Evolutionary conservation across 202 grass and related monocot genomes (phyloP).

Genomic region (Carex arenaria): DNA sequence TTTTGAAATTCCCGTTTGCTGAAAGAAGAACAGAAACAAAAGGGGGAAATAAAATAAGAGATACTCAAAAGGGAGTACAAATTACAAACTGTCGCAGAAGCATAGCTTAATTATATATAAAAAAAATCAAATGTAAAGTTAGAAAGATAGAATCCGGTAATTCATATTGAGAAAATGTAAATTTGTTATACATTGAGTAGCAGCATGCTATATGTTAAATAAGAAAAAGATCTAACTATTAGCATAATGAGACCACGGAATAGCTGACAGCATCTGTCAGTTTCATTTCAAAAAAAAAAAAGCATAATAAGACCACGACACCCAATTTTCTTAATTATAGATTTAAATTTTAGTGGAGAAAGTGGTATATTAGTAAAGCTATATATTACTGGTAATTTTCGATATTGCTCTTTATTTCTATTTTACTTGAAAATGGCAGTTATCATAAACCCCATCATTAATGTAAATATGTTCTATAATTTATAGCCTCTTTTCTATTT

Average conservation of each 20-base stretch:
- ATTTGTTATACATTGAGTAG: not conserved
- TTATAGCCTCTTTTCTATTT: not conserved
- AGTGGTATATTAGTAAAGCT: not conserved
- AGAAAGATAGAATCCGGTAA: not conserved
- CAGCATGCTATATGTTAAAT: not conserved
- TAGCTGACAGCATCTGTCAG: too few species aligned
- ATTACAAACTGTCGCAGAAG: not conserved
- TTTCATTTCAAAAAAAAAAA: too few species aligned
- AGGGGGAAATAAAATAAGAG: not conserved
- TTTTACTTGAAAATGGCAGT: not conserved
- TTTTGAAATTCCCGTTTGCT: not conserved
- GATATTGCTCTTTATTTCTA: not conserved
- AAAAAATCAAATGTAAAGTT: not conserved
- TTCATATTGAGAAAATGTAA: too few species aligned
- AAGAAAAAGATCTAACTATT: slow-evolving; percentile 1
- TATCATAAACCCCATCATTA: not conserved
- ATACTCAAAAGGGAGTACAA: not conserved
- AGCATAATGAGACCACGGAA: not conserved
- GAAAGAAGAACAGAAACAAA: not conserved
- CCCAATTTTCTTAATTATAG: not conserved
- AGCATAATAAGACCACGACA: not conserved
- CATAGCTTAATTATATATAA: not conserved
- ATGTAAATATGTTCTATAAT: not conserved
- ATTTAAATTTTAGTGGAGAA: not conserved
- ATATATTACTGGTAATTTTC: not conserved